Conservation (phyloP, 192 early-diverging fungal species). For the Funneliformis mosseae region DNA sequence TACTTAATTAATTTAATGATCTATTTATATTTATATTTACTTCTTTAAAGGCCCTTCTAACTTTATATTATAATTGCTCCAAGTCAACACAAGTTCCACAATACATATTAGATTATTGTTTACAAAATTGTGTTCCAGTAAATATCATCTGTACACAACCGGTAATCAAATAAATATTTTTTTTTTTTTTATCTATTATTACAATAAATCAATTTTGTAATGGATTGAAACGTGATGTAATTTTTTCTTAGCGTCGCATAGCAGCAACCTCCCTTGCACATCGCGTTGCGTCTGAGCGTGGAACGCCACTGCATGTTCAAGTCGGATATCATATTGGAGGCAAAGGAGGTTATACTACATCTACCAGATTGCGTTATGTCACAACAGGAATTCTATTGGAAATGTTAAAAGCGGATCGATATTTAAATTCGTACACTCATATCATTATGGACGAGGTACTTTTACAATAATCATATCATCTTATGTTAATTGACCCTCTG, state of each 20-base stretch:
- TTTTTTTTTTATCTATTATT: neutral
- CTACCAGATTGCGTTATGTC: conserved; percentile 34
- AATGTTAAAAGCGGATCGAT: conserved; percentile 35
- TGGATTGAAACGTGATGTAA: neutral
- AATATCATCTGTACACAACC: conserved; percentile 44
- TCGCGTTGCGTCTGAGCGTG: conserved; percentile 35
- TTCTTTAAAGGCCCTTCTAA: neutral
- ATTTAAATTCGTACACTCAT: conserved; percentile 34
- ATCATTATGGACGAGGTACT: conserved; percentile 42
- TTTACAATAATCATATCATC: neutral
- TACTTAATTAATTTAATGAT: conserved; percentile 1
- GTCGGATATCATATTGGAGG: conserved; percentile 41
- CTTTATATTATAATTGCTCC: neutral
- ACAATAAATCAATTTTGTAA: neutral
- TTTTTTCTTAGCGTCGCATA: conserved; percentile 30
- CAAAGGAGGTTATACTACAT: conserved; percentile 12
- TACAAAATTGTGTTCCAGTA: conserved; percentile 15
- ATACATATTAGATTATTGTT: conserved; percentile 34
- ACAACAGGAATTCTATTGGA: conserved; percentile 40
- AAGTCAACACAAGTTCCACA: conserved; percentile 42
- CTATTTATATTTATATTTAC: neutral
- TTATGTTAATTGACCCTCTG: neutral
- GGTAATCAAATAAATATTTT: neutral
- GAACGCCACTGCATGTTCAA: conserved; percentile 18
- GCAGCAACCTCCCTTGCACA: conserved; percentile 40